Evolutionary conservation across 768 basidiomycete genomes (phyloP), one percentile per base, ranked within the genome.

Genomic region (Rhizopogon rudus): DNA sequence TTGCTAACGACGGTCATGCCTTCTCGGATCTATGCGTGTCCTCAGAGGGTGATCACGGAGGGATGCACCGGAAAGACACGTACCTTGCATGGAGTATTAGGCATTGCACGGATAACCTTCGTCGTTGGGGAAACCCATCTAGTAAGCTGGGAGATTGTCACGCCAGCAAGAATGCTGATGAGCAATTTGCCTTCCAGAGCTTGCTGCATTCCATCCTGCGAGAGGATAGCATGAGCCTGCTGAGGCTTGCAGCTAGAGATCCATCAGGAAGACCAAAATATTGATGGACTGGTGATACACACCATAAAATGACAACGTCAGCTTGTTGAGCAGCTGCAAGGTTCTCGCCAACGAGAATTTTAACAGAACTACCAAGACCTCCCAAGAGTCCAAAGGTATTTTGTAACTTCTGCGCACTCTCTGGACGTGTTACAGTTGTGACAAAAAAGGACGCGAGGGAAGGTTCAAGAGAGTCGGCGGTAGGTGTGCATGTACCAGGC

Each of bases 121-220:
- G 92, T 93, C n/a, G 77, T 78, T 2, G 86, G 78, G 25, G 75
- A 74, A 33, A 94, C 90, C 88, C 88, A 89, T 5, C 71, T 77
- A 44, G 77, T 72, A 39, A 98, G 75, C 69, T 98, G 95, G 35
- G 76, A 59, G 60, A 98, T 88, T 29, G 90, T 98, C 5, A 97
- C 88, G 61, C 97, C 97, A n/a, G 97, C 95, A 33, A 98, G 86
- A 67, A 98, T 97, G 65, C 95, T 98, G 70, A 98, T 91, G 57
- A 99, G 77, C 1, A 98, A 82, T 72, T 98, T 98, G 44, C 89
- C 87, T 29, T 84, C 83, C 53, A 99, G 74, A 2, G 93, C 94
- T 53, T 92, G 87, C 49, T 76, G 75, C 72, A 98, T 87, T 17
- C 93, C 94, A 10, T 78, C 63, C 62, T 88, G 84, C 31, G 70